Percentiles rank a stretch among this genome's conserved stretches.
Evolutionary conservation across 164 flowering plant species (phyloP).

Genomic region (Saururus chinensis): DNA sequence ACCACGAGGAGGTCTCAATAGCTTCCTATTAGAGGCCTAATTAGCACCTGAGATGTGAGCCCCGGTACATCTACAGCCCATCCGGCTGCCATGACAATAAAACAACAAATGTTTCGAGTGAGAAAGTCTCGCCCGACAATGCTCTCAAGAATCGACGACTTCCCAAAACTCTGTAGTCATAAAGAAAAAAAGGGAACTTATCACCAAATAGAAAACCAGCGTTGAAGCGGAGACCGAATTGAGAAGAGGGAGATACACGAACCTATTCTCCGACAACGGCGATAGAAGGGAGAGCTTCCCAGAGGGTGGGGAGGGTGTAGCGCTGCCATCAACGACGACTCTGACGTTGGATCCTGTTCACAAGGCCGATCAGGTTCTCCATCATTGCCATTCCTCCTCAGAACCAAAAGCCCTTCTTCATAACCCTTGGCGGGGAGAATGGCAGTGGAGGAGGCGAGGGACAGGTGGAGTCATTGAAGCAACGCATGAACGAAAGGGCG

Average conservation of each 20-base stretch:
- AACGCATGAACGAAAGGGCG: no score
- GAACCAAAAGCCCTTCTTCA: background rate
- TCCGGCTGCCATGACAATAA: no score
- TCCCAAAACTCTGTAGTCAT: slow-evolving; percentile 62
- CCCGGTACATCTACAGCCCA: no score
- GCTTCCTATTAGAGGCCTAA: no score
- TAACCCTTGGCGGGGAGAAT: no score
- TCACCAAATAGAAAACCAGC: background rate
- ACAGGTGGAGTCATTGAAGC: no score
- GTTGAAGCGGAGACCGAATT: background rate
- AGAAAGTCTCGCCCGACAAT: slow-evolving; percentile 82
- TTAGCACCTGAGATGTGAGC: no score
- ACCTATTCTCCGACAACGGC: slow-evolving; percentile 98
- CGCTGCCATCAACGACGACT: slow-evolving; percentile 44
- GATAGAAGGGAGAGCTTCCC: slow-evolving; percentile 79
- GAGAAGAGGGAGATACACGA: background rate
- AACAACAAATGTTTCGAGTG: no score
- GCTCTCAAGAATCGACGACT: slow-evolving; percentile 81
- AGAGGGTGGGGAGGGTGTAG: slow-evolving; percentile 49
- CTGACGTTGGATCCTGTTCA: slow-evolving; percentile 58
- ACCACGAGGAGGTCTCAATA: no score
- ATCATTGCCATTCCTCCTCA: slow-evolving; percentile 57
- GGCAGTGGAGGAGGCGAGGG: no score
- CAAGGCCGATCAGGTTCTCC: slow-evolving; percentile 58
- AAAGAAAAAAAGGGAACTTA: background rate